Percentiles rank a stretch among this genome's conserved stretches.
Evolutionary conservation across 1,139 yeast genomes (phyloP).

Genomic region (Debaryomyces coudertii): DNA sequence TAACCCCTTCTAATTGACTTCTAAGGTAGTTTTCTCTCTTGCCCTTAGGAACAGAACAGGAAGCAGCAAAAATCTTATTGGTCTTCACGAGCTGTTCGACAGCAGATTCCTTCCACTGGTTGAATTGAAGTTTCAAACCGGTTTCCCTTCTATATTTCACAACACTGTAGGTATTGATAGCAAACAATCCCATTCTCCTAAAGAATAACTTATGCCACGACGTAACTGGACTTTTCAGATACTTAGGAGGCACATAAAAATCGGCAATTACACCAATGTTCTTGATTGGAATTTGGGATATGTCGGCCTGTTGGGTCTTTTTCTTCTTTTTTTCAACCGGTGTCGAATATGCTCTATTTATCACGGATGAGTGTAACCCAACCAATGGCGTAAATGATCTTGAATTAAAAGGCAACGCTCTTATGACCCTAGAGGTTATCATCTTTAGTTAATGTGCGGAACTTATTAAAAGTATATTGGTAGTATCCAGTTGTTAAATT

Average conservation of each 20-base stretch:
- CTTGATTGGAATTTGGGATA: slow-evolving; percentile 44
- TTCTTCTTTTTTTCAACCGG: slow-evolving; percentile 23
- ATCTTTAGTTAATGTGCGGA: not conserved
- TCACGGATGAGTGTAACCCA: slow-evolving; percentile 1
- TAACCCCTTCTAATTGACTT: slow-evolving; percentile 35
- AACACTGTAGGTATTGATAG: slow-evolving; percentile 46
- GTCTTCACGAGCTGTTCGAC: slow-evolving; percentile 46
- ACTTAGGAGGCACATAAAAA: slow-evolving; percentile 47
- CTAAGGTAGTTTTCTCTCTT: slow-evolving; percentile 34
- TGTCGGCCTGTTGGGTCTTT: slow-evolving; percentile 28
- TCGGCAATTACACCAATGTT: slow-evolving; percentile 48
- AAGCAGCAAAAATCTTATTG: slow-evolving; percentile 48
- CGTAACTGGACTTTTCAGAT: slow-evolving; percentile 32
- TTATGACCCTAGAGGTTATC: not conserved
- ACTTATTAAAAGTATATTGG: not conserved
- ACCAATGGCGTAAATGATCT: not conserved
- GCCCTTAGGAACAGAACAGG: slow-evolving; percentile 34
- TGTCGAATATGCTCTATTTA: slow-evolving; percentile 11
- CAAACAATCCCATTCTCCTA: slow-evolving; percentile 46
- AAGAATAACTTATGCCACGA: slow-evolving; percentile 44
- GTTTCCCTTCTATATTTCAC: slow-evolving; percentile 48
- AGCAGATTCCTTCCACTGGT: slow-evolving; percentile 49
- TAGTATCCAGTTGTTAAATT: not conserved
- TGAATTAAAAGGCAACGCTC: not conserved
- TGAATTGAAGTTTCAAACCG: slow-evolving; percentile 39